Percentiles rank a stretch among this genome's conserved stretches.
Conservation (phyloP, 306 rosid genomes). For the Quillaja saponaria region DNA sequence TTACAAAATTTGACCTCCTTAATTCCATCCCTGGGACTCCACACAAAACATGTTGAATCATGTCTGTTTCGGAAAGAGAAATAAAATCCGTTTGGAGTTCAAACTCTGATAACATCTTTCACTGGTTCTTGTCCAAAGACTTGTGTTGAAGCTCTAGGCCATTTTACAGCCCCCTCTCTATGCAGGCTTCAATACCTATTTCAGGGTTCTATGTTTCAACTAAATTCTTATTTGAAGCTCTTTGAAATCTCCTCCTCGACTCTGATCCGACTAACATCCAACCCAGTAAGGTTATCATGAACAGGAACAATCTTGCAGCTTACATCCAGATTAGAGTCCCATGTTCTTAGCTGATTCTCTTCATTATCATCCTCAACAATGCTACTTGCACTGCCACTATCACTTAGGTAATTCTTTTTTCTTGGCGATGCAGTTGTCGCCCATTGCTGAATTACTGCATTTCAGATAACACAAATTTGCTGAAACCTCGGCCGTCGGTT, state of each 20-base stretch:
- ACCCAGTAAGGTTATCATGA: conserved; percentile 12
- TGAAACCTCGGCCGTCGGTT: conserved; percentile 9
- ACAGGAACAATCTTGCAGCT: conserved; percentile 14
- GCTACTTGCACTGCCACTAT: conserved; percentile 36
- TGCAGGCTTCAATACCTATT: conserved; percentile 47
- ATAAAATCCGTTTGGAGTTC: too few relatives aligned
- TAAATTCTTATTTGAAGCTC: conserved; percentile 24
- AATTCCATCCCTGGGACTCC: too few relatives aligned
- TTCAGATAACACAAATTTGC: not conserved
- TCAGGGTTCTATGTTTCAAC: conserved; percentile 24
- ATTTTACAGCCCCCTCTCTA: conserved; percentile 49
- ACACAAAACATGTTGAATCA: too few relatives aligned
- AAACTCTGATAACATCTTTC: conserved; percentile 11
- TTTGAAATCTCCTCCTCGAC: conserved; percentile 37
- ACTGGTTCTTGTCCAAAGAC: conserved; percentile 33
- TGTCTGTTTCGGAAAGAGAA: too few relatives aligned
- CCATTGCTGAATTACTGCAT: conserved; percentile 9
- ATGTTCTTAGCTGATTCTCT: conserved; percentile 18
- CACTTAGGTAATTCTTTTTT: conserved; percentile 32
- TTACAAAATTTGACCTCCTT: too few relatives aligned
- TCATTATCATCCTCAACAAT: conserved; percentile 31
- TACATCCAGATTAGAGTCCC: conserved; percentile 31
- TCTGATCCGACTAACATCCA: conserved; percentile 39
- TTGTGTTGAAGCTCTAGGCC: conserved; percentile 36
- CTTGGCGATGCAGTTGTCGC: conserved; percentile 3